Evolutionary conservation across 371 early-diverging fungal genomes (phyloP).

Genomic region (Phascolomyces articulosus): DNA sequence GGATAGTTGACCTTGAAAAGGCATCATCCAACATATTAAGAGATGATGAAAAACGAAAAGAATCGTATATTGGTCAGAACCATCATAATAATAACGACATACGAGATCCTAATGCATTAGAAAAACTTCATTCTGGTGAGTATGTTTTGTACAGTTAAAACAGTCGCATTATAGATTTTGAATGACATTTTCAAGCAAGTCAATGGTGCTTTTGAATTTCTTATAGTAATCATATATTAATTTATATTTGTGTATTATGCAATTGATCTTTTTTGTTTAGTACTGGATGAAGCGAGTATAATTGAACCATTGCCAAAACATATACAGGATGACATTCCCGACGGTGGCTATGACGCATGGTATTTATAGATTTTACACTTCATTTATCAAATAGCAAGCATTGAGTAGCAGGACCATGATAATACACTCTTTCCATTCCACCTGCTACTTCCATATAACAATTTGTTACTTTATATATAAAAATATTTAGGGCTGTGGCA

Average conservation of each 20-base stretch:
- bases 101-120: not conserved
- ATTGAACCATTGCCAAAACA: conserved; percentile 26
- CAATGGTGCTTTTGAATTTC: not conserved
- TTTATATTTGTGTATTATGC: not conserved
- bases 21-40: not conserved
- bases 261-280: conserved; percentile 6
- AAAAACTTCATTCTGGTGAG: not conserved
- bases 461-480: not conserved
- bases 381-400: too few species aligned
- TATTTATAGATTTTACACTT: conserved; percentile 3
- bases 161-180: too few species aligned
- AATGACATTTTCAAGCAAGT: not conserved
- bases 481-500: conserved; percentile 33
- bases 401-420: too few species aligned
- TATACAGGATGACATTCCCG: conserved; percentile 31
- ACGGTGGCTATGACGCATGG: conserved; percentile 51
- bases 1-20: not conserved
- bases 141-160: too few species aligned
- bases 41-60: not conserved
- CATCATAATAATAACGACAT: not conserved
- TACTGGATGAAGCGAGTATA: conserved; percentile 36
- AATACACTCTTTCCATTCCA: too few species aligned
- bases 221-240: not conserved
- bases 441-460: not conserved
- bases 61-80: not conserved